Conservation (phyloP, 2,329 filamentous ascomycete genomes). For the Mycosphaerella arachidis region DNA sequence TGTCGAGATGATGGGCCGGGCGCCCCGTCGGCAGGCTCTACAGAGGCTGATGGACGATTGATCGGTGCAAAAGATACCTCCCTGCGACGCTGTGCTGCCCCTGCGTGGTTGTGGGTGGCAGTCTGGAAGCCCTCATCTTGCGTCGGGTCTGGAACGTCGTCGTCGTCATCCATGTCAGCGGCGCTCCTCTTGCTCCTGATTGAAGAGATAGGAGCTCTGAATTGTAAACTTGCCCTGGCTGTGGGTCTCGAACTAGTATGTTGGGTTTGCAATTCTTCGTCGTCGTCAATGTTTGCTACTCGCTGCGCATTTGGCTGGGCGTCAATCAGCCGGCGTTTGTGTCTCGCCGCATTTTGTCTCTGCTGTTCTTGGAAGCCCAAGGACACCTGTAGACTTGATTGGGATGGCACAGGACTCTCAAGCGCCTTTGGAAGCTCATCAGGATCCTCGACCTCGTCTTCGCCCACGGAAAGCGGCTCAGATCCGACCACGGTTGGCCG, state of each 20-base stretch:
- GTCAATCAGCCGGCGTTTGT: conserved; percentile 20
- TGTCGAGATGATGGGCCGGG: conserved; percentile 8
- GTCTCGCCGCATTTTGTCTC: not conserved
- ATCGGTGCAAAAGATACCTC: conserved; percentile 28
- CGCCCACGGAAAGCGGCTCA: not conserved
- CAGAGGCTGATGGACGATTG: conserved; percentile 2
- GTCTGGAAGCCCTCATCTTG: conserved; percentile 45
- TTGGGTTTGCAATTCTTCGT: conserved; percentile 4
- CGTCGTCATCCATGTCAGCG: conserved; percentile 29
- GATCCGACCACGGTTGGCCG: not conserved
- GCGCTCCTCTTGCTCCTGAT: conserved; percentile 24
- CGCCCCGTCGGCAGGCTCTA: not conserved
- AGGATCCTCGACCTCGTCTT: not conserved
- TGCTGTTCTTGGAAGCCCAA: not conserved
- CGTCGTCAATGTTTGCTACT: conserved; percentile 8
- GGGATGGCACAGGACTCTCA: not conserved
- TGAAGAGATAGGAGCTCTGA: not conserved
- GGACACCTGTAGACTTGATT: not conserved
- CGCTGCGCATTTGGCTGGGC: conserved; percentile 23
- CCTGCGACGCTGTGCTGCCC: conserved; percentile 33
- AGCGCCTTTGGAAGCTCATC: not conserved
- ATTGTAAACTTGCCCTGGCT: conserved; percentile 12
- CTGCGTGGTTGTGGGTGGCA: conserved; percentile 31
- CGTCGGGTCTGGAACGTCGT: conserved; percentile 22
- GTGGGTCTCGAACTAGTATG: conserved; percentile 4